A percentile compares a stretch with the other conserved stretches of the same genome.
Conservation (phyloP, 345 rosid species). For the Nasturtium officinale region DNA sequence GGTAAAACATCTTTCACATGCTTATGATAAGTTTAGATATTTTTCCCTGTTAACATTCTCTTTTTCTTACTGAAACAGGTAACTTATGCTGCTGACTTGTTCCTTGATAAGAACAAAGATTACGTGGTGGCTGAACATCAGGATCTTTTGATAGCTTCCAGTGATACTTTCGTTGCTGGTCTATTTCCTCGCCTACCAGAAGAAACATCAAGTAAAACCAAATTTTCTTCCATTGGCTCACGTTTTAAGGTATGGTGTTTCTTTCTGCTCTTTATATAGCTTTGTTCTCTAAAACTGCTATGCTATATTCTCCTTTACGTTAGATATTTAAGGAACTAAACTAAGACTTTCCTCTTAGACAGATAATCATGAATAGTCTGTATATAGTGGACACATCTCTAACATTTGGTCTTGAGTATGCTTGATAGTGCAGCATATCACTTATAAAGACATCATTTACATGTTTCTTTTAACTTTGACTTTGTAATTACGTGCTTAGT, state of each 20-base stretch:
- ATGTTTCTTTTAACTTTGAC: conserved; percentile 11
- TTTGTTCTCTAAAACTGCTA: conserved; percentile 1
- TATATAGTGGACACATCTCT: conserved; percentile 17
- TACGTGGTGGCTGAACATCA: conserved; percentile 99
- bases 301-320: conserved; percentile 8
- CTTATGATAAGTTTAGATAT: conserved; percentile 27
- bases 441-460: conserved; percentile 17
- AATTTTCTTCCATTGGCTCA: conserved; percentile 96
- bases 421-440: conserved; percentile 19
- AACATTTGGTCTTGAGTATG: conserved; percentile 9
- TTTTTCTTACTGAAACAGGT: conserved; percentile 56
- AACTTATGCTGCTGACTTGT: conserved; percentile 82
- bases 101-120: conserved; percentile 99
- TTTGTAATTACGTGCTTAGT: neutral
- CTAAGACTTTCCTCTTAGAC: neutral
- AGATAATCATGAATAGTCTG: conserved; percentile 19
- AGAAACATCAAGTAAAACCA: conserved; percentile 93
- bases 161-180: conserved; percentile 71
- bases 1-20: conserved; percentile 53
- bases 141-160: conserved; percentile 81
- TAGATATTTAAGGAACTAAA: neutral
- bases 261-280: conserved; percentile 11
- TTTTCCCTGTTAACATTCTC: conserved; percentile 26
- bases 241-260: conserved; percentile 80
- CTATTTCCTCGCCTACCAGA: conserved; percentile 87